These are phyloP conservation scores for Dendrocalamus latiflorus DNA, from an alignment of 202 grass and related monocot species.

Conservation along the genomic window DNA sequence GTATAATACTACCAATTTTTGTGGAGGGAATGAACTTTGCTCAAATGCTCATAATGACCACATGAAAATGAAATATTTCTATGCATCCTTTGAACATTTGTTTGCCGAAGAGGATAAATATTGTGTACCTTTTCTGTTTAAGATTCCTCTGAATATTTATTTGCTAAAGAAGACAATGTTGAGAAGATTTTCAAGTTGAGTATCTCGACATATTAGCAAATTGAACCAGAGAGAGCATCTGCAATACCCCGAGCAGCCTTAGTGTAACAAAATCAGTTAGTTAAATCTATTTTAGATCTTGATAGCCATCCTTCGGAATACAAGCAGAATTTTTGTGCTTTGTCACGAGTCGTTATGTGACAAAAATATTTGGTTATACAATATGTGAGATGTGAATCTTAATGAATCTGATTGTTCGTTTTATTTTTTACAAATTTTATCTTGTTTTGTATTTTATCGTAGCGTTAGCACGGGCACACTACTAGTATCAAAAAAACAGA, in stretches of 20 bases:
- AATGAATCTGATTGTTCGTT: too few relatives aligned
- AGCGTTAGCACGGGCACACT: too few relatives aligned
- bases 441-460: too few relatives aligned
- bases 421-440: too few relatives aligned
- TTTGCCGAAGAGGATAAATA: too few relatives aligned
- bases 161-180: neutral
- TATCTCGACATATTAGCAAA: constrained; percentile 6
- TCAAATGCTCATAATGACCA: neutral
- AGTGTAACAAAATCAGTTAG: neutral
- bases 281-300: neutral
- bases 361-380: too few relatives aligned
- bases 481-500: too few relatives aligned
- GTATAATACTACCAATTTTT: too few relatives aligned
- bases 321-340: neutral
- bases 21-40: neutral
- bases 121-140: neutral
- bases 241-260: neutral
- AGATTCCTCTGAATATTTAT: neutral
- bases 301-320: neutral
- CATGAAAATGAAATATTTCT: neutral
- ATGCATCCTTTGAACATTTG: neutral
- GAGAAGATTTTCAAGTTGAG: neutral
- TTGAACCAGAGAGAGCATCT: neutral
- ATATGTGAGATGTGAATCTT: too few relatives aligned
- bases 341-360: neutral